Evolutionary conservation across 2,329 filamentous ascomycete genomes (phyloP), one percentile per base, ranked within the genome.

Genomic region (Colletotrichum cuscutae): DNA sequence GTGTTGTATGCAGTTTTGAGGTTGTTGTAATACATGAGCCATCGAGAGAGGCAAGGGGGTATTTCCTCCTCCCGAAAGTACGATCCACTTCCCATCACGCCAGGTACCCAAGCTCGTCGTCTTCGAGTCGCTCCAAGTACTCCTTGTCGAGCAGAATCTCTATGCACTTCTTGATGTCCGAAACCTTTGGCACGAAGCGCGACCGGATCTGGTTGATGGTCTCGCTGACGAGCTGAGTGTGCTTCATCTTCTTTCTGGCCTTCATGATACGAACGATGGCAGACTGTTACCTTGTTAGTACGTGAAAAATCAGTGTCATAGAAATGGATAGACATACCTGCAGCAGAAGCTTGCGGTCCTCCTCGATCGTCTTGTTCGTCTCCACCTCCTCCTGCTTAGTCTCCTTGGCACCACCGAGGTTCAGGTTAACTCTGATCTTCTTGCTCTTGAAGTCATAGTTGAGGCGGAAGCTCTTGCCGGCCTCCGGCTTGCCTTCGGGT

Each of bases 221-320:
- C 85, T 99, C 97, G 80, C 94, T 93, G 67, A 99, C 95, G 13
- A 99, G 92, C 80, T 97, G 93, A 74, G 93, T 92, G 85, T 99
- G 96, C 90, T 98, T 98, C 94, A 98, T 97, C 86, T 93, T 94
- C 91, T 99, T 98, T 74, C 97, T 93, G 4, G 96, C 97, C 87
- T 99, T 99, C 97, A 99, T 99, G 86, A 99, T 98, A 80, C 97
- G 94, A 70, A 99, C 97, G 82, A 99, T 98, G 28, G 96, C 95
- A 75, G 97, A 98, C 96, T 99, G 69, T 32, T 42, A 42, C n/a
- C 22, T 42, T 56, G 75, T 83, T 78, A 82, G 79, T 42, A 24
- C 22, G 62, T 63, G 54, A 11, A 22, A 49, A 28, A 19, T 3
- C 15, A 1, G 15, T 12, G 52, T 56, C 22, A 68, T 6, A 42